Evolutionary conservation across 371 early-diverging fungal genomes (phyloP), one percentile per base, ranked within the genome.

Genomic region (Basidiobolus meristosporus): DNA sequence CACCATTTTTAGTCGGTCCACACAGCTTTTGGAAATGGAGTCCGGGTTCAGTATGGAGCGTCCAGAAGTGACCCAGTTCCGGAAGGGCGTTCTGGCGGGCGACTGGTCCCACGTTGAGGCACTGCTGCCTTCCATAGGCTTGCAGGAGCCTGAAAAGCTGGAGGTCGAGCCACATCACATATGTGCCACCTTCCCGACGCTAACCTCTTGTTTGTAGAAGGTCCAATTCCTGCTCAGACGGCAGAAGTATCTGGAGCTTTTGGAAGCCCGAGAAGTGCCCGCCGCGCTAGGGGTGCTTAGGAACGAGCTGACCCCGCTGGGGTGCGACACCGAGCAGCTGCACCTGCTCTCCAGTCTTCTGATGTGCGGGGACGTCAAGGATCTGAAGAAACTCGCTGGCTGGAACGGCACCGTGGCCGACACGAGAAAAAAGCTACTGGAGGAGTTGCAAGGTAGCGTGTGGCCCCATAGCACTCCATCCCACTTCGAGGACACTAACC

Each of bases 231-330:
- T 83, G 36, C 65, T 88, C 33, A 50, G 76, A 30, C 63, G 77
- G 46, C 88, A 91, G 56, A 78, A 81, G 51, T 91, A 71, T 52
- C 48, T 88, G 40, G 91, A 91, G 50, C 48, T 75, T 0, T 51
- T 91, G 12, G 83, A 82, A 49, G 32, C 47, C 6, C 38, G 56
- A 18, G 48, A 77, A 20, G 55, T 65, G 6, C 69, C 70, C 48
- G 53, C 57, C 19, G 91, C 88, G 3, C 45, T 89, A 20, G 41
- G 54, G 1, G 71, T 80, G 0, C 54, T 91, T 12, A 63, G 82
- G 11, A 61, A 60, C 20, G 88, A 88, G 46, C 49, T 90, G 22
- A 62, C 82, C 4, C 76, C 85, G 1, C 50, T 85, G 19, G 62
- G 68, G 14, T 55, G 62, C 9, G 64, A 79, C 46, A 56, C 60